Evolutionary conservation across 169 alveolate species (phyloP).

Genomic region (Theileria equi): DNA sequence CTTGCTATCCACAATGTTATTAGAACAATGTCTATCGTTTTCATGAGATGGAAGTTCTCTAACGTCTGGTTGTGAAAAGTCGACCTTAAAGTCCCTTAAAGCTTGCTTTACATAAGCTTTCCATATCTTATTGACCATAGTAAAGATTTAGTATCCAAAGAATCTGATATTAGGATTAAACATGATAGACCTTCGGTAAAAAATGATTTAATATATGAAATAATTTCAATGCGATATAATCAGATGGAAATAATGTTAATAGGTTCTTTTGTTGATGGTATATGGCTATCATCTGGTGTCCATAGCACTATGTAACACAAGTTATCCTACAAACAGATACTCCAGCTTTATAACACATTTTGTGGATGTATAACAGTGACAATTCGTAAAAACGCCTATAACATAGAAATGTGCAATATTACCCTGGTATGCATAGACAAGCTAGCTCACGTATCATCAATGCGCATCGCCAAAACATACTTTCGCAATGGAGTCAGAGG

Average conservation of each 20-base stretch:
- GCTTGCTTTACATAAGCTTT: slow-evolving; percentile 34
- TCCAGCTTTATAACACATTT: slow-evolving; percentile 6
- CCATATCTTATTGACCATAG: slow-evolving; percentile 50
- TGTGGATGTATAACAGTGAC: neutral
- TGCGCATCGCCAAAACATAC: neutral
- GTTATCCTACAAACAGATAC: no score
- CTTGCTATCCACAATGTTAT: slow-evolving; percentile 1
- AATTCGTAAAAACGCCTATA: neutral
- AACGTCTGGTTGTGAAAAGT: neutral
- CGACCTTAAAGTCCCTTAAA: slow-evolving; percentile 25
- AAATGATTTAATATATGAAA: no score
- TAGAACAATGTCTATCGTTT: neutral
- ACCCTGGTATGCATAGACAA: no score
- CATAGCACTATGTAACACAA: no score
- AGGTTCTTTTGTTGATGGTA: no score
- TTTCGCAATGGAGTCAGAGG: slow-evolving; percentile 6
- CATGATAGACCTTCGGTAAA: no score
- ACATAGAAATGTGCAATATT: no score
- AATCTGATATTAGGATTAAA: neutral
- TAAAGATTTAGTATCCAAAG: neutral
- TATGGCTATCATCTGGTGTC: no score
- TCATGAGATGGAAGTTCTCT: neutral
- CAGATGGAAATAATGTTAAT: no score
- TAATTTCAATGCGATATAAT: no score
- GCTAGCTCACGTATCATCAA: no score